phyloP scores from a whole-genome alignment of 176 grass and related monocot genomes.

The Olyra latifolia region DNA sequence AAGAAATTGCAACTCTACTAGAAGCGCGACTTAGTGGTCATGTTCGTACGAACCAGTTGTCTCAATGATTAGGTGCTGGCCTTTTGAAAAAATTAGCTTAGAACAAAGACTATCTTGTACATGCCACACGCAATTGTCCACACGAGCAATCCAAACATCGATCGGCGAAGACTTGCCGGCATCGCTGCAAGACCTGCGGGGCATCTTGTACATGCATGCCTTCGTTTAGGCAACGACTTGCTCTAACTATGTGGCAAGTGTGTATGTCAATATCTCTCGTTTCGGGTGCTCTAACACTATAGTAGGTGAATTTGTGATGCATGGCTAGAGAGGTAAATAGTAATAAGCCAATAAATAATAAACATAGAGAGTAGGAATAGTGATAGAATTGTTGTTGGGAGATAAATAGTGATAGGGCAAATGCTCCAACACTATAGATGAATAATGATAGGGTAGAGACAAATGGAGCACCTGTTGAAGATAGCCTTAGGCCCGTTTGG shows the following conservation, averaged over 20 bases:
- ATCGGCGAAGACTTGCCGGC: neutral
- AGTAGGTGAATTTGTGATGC: too few species aligned
- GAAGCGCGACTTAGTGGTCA: neutral
- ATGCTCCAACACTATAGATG: too few species aligned
- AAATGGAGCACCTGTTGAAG: too few species aligned
- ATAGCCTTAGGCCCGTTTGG: too few species aligned
- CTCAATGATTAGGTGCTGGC: neutral
- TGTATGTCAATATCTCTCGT: neutral
- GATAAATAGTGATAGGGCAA: too few species aligned
- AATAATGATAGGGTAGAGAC: too few species aligned
- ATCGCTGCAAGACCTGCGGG: neutral
- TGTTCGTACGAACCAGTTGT: neutral
- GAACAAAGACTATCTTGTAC: neutral
- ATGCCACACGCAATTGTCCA: slow-evolving; percentile 3
- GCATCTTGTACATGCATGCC: too few species aligned
- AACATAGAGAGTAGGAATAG: too few species aligned
- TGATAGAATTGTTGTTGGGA: too few species aligned
- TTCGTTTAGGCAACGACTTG: neutral
- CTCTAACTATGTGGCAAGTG: neutral
- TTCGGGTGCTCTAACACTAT: too few species aligned
- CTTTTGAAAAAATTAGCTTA: neutral
- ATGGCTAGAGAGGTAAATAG: too few species aligned
- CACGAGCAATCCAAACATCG: neutral
- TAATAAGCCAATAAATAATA: too few species aligned
- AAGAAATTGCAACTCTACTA: neutral